phyloP scores from a whole-genome alignment of 495 filamentous ascomycete species.

The Penicillium salamii region DNA sequence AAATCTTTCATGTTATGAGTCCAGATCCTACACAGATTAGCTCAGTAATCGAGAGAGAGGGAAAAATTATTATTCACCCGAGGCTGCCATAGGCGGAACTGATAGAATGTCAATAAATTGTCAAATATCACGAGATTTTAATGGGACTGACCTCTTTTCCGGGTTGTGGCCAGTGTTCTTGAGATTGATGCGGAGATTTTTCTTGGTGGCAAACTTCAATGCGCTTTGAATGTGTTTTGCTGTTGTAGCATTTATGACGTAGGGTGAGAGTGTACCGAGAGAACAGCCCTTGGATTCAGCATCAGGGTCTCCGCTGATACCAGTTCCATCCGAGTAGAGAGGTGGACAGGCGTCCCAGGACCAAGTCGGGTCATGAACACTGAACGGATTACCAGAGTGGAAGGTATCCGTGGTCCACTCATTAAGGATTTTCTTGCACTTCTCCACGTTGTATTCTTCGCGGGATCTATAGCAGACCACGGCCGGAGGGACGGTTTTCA shows the following conservation, averaged over 20 bases:
- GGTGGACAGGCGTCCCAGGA: slow-evolving; percentile 16
- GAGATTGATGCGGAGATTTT: slow-evolving; percentile 54
- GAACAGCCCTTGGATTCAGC: slow-evolving; percentile 27
- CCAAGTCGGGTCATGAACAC: neutral
- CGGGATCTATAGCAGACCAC: slow-evolving; percentile 45
- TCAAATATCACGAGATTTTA: neutral
- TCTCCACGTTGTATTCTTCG: neutral
- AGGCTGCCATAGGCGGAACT: slow-evolving; percentile 1
- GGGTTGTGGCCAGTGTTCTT: slow-evolving; percentile 52
- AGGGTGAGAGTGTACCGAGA: slow-evolving; percentile 10
- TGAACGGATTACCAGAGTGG: neutral
- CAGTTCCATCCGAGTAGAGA: slow-evolving; percentile 21
- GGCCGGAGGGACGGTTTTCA: slow-evolving; percentile 30
- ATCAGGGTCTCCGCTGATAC: slow-evolving; percentile 21
- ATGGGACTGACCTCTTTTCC: slow-evolving; percentile 5
- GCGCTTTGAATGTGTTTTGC: slow-evolving; percentile 12
- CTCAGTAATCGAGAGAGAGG: neutral
- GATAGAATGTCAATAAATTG: neutral
- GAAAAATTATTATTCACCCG: neutral
- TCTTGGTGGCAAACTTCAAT: slow-evolving; percentile 43
- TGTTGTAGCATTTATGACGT: slow-evolving; percentile 19
- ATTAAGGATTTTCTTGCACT: neutral
- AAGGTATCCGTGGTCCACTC: neutral
- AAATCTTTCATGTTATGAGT: slow-evolving; percentile 7
- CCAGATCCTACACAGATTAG: slow-evolving; percentile 4